phyloP scores from a whole-genome alignment of 495 filamentous ascomycete genomes.

The Penicillium subrubescens region DNA sequence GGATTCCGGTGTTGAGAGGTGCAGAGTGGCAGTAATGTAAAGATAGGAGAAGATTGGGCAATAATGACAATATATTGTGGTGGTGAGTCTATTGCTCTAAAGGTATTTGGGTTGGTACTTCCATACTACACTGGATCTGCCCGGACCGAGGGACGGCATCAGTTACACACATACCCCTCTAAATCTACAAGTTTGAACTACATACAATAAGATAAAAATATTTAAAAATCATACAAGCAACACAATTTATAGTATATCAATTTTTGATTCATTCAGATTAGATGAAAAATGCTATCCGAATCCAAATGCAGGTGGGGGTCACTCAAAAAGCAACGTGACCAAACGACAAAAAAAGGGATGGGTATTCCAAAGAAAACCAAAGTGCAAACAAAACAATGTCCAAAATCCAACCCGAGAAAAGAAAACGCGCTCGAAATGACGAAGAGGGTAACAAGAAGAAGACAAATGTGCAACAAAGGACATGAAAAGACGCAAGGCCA shows the following conservation, averaged over 20 bases:
- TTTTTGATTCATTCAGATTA: slow-evolving; percentile 5
- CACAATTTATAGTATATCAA: not conserved
- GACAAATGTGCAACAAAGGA: not conserved
- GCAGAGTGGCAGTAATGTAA: not conserved
- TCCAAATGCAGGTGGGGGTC: slow-evolving; percentile 13
- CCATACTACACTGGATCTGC: not conserved
- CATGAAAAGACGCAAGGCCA: slow-evolving; percentile 2
- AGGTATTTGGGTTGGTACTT: not conserved
- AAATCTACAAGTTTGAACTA: too few relatives aligned
- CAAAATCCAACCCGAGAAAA: slow-evolving; percentile 26
- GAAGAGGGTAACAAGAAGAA: slow-evolving; percentile 18
- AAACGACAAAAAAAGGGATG: slow-evolving; percentile 16
- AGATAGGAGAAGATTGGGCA: not conserved
- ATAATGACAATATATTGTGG: not conserved
- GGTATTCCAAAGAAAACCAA: slow-evolving; percentile 29
- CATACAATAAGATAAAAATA: not conserved
- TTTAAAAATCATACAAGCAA: not conserved
- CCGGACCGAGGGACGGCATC: not conserved
- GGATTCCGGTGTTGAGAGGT: not conserved
- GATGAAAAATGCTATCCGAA: slow-evolving; percentile 3
- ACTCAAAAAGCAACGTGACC: slow-evolving; percentile 8
- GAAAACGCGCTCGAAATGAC: slow-evolving; percentile 35
- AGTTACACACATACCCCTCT: not conserved
- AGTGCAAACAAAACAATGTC: not conserved
- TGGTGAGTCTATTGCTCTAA: not conserved